Evolutionary conservation across 73 alveolate species (phyloP), one percentile per base, ranked within the genome.

Genomic region (Paramecium biaurelia): DNA sequence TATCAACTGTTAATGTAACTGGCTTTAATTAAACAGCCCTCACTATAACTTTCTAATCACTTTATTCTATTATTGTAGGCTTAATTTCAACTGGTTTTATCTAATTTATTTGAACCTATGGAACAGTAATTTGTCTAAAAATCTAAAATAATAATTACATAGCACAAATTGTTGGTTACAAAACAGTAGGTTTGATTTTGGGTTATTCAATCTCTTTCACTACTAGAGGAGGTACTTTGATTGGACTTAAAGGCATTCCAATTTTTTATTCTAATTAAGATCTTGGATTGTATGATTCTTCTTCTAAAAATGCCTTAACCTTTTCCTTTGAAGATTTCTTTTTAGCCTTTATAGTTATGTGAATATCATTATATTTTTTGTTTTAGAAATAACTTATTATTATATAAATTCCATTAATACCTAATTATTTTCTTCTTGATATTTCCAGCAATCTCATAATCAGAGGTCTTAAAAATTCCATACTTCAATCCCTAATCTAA

Each of bases 281-380:
- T 72, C 86, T 72, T 72, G 86, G 86, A 34, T 72, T 30, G 9
- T 32, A 15, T 34, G 63, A 34, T 32, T 72, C 58, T 9, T 38
- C 86, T 35, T 72, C 86, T 14, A 28, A 72, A 38, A 72, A 72
- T 38, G 7, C n/a, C 15, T 72, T 38, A 18, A 38, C 32, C 21
- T 35, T 72, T 7, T 35, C 38, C 7, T 72, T 72, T 12, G 38
- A 7, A 20, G 56, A 34, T 18, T 37, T 72, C 86, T 37, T 72
- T 35, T 38, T 12, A 35, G 56, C 45, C 32, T 28, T 34, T 14
- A 72, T 21, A 1, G 53, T 35, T 4, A 72, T 72, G 56, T 38
- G 56, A 72, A 32, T n/a, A 72, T 72, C 86, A 72, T 72, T 72
- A 37, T 72, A 72, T 38, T 72, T 35, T 72, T 72, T 72, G 35